These are phyloP conservation scores for Saksenaea vasiformis DNA, from an alignment of 371 early-diverging fungal genomes.

Conservation along the genomic window DNA sequence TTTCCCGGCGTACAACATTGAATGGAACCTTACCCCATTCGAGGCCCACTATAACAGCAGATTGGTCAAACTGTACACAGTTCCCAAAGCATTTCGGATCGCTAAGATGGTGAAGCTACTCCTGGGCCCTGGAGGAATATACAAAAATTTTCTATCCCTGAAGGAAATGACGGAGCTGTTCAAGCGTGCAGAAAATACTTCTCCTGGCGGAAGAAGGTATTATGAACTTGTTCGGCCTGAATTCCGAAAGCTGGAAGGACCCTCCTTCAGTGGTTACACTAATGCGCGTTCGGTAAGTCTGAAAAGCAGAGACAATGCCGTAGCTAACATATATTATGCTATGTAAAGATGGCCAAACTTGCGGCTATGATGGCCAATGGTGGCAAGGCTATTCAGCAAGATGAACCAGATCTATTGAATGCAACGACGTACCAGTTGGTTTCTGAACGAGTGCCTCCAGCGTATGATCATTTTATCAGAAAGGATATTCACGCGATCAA, in stretches of 20 bases:
- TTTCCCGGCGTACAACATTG: constrained; percentile 39
- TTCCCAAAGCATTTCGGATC: not conserved
- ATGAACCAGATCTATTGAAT: constrained; percentile 46
- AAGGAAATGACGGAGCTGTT: not conserved
- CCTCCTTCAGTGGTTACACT: constrained; percentile 52
- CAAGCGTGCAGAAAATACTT: not conserved
- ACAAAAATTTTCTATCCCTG: not conserved
- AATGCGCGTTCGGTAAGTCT: constrained; percentile 60
- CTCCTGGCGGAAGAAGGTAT: not conserved
- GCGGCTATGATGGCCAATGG: constrained; percentile 69
- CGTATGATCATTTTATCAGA: constrained; percentile 2
- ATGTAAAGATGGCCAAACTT: constrained; percentile 56
- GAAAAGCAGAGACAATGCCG: not conserved
- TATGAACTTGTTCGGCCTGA: constrained; percentile 2
- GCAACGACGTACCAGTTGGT: constrained; percentile 26
- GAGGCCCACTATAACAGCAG: constrained; percentile 9
- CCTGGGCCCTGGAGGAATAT: not conserved
- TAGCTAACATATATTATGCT: not conserved
- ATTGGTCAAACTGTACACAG: not conserved
- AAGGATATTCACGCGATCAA: not conserved
- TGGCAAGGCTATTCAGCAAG: constrained; percentile 50
- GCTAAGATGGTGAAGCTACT: not conserved
- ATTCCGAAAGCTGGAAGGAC: constrained; percentile 23
- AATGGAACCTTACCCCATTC: constrained; percentile 55
- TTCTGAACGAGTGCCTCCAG: constrained; percentile 8